Conservation (phyloP, 176 grass and related monocot genomes). For the Tillandsia leiboldiana region DNA sequence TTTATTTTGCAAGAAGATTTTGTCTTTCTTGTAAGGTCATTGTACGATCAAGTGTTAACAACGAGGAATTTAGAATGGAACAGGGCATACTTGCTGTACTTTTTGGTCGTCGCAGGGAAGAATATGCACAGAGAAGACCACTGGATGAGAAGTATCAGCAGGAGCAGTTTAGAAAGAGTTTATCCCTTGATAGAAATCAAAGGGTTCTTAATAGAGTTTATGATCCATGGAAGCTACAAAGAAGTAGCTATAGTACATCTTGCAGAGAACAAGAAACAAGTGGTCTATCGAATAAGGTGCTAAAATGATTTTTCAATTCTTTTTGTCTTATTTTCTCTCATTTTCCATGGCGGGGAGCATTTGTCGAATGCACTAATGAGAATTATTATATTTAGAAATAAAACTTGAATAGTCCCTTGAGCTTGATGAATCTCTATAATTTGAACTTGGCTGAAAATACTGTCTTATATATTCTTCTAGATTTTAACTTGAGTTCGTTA, state of each 20-base stretch:
- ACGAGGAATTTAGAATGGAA: not conserved
- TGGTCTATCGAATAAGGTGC: constrained; percentile 33
- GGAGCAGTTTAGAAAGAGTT: constrained; percentile 7
- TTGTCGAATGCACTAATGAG: too few relatives aligned
- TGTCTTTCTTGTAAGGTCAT: not conserved
- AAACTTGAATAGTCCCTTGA: too few relatives aligned
- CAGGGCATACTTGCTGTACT: not conserved
- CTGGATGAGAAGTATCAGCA: constrained; percentile 13
- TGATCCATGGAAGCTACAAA: constrained; percentile 20
- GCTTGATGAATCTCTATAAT: too few relatives aligned
- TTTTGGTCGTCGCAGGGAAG: constrained; percentile 28
- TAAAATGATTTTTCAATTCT: not conserved
- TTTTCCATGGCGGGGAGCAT: too few relatives aligned
- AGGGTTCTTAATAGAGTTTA: not conserved
- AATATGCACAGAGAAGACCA: constrained; percentile 11
- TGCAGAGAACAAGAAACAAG: constrained; percentile 12
- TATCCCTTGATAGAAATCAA: constrained; percentile 1
- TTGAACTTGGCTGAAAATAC: too few relatives aligned
- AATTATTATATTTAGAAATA: too few relatives aligned
- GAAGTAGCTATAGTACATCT: constrained; percentile 35
- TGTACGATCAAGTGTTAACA: not conserved
- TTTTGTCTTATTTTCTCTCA: constrained; percentile 1
- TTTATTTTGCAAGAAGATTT: not conserved
- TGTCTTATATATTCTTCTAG: too few relatives aligned
- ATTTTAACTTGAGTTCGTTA: too few relatives aligned